phyloP scores from a whole-genome alignment of 2,329 filamentous ascomycete genomes.

The Exophiala oligosperma region DNA sequence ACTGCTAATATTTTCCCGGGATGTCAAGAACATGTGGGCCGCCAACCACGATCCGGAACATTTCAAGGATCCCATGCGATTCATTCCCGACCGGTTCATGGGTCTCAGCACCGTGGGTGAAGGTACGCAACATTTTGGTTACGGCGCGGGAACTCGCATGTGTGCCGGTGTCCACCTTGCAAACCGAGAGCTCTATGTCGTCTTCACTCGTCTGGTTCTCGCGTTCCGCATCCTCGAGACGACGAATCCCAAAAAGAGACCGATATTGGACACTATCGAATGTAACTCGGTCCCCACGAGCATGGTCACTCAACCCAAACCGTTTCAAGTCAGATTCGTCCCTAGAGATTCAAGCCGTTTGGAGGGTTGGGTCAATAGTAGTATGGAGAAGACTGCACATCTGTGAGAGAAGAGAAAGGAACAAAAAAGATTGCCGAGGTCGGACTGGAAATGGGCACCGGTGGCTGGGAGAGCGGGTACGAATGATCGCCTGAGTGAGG shows the following conservation, averaged over 20 bases:
- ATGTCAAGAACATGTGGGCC: conserved; percentile 56
- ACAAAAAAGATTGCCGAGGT: no score
- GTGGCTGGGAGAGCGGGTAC: no score
- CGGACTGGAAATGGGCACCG: no score
- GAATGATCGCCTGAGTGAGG: no score
- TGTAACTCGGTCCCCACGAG: conserved; percentile 14
- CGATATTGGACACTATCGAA: conserved; percentile 13
- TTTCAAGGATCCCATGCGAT: conserved; percentile 62
- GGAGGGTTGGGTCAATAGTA: conserved; percentile 5
- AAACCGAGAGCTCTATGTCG: conserved; percentile 62
- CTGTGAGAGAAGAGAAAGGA: background rate
- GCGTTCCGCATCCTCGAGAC: conserved; percentile 44
- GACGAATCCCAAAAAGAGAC: conserved; percentile 2
- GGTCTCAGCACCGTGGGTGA: conserved; percentile 47
- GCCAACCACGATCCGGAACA: conserved; percentile 69
- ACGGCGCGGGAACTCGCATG: conserved; percentile 63
- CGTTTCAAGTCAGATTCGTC: conserved; percentile 13
- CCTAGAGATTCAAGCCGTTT: conserved; percentile 3
- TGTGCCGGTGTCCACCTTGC: conserved; percentile 63
- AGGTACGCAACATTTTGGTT: conserved; percentile 62
- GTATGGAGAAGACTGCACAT: background rate
- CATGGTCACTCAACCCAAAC: conserved; percentile 17
- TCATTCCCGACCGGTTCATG: conserved; percentile 70
- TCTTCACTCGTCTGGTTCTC: conserved; percentile 57
- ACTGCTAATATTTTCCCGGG: no score